phyloP scores from a whole-genome alignment of 2,329 filamentous ascomycete species.

The Venturia effusa region DNA sequence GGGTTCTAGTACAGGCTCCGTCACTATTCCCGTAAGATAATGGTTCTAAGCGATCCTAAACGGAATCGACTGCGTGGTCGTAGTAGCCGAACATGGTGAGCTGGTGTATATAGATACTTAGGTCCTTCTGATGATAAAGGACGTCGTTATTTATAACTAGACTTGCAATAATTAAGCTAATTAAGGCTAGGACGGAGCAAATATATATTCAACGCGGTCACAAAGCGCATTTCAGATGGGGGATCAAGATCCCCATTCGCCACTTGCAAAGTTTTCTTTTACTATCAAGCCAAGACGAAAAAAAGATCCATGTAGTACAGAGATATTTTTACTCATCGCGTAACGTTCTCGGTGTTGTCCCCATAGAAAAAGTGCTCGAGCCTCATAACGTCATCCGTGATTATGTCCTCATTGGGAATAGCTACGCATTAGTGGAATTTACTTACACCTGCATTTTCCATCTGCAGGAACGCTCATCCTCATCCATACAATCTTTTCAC shows the following conservation, averaged over 20 bases:
- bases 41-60: constrained; percentile 51
- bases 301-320: too few species aligned
- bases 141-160: not conserved
- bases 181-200: not conserved
- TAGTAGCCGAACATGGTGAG: constrained; percentile 49
- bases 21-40: constrained; percentile 45
- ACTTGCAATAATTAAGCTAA: not conserved
- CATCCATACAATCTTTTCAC: not conserved
- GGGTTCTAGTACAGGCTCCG: constrained; percentile 58
- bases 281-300: not conserved
- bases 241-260: too few species aligned
- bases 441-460: not conserved
- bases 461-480: too few species aligned
- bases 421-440: not conserved
- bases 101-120: constrained; percentile 47
- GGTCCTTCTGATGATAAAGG: constrained; percentile 9
- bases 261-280: not conserved
- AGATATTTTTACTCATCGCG: not conserved
- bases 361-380: not conserved
- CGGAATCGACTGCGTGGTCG: constrained; percentile 51
- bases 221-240: not conserved
- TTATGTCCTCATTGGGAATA: not conserved
- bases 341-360: not conserved
- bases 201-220: not conserved
- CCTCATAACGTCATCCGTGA: not conserved